These are phyloP conservation scores for Physcomitrellopsis africana DNA, from an alignment of 225 moss, liverwort and hornwort genomes.

Conservation along the genomic window DNA sequence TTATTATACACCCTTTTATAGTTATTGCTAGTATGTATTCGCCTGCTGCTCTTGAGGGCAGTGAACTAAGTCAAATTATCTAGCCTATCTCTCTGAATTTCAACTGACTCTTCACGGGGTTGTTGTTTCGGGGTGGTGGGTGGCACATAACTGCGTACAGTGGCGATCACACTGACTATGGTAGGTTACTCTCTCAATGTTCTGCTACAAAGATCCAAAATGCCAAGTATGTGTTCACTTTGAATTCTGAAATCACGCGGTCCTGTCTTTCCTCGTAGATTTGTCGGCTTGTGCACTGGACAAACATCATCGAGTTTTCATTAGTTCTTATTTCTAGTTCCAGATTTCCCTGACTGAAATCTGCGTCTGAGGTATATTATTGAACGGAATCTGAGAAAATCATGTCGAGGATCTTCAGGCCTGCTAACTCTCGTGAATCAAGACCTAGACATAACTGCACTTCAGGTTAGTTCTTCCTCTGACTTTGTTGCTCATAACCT, in stretches of 20 bases:
- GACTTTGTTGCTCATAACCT: constrained; percentile 22
- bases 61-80: not conserved
- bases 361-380: constrained; percentile 16
- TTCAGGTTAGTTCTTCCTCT: constrained; percentile 66
- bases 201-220: constrained; percentile 18
- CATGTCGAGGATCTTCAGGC: constrained; percentile 57
- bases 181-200: constrained; percentile 44
- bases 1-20: not conserved
- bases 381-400: constrained; percentile 23
- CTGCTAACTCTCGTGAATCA: constrained; percentile 92
- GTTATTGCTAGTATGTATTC: constrained; percentile 21
- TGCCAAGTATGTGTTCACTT: constrained; percentile 4
- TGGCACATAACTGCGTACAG: constrained; percentile 45
- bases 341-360: constrained; percentile 8
- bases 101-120: constrained; percentile 23
- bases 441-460: constrained; percentile 72
- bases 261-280: constrained; percentile 16
- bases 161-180: constrained; percentile 95
- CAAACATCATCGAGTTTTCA: not conserved
- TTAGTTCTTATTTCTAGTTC: not conserved
- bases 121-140: constrained; percentile 26
- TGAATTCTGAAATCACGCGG: constrained; percentile 6
- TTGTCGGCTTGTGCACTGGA: constrained; percentile 9
- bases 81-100: not conserved
- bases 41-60: constrained; percentile 7